Conservation (phyloP, 2,329 filamentous ascomycete species). For the Neurospora crassa region DNA sequence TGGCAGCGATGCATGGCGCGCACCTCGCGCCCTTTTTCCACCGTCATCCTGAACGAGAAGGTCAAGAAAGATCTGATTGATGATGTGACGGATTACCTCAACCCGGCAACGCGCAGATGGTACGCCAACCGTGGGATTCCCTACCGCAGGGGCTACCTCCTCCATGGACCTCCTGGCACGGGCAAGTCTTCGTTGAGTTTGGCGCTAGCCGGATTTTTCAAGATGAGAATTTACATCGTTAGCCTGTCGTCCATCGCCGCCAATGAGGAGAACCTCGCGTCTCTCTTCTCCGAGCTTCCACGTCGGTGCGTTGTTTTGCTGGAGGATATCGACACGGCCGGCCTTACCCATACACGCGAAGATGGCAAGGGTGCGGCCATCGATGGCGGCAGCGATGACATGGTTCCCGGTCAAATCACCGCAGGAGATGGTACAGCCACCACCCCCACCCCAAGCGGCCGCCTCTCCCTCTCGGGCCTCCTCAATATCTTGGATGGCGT, state of each 20-base stretch:
- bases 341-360: slow-evolving; percentile 52
- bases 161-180: slow-evolving; percentile 72
- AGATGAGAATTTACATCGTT: slow-evolving; percentile 63
- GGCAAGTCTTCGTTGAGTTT: slow-evolving; percentile 68
- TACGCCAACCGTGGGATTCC: slow-evolving; percentile 78
- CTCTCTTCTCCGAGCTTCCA: slow-evolving; percentile 58
- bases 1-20: slow-evolving; percentile 57
- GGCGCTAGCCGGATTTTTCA: slow-evolving; percentile 60
- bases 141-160: slow-evolving; percentile 73
- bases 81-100: slow-evolving; percentile 54
- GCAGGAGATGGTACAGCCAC: slow-evolving; percentile 21
- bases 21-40: slow-evolving; percentile 51
- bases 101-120: slow-evolving; percentile 59
- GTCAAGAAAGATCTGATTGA: slow-evolving; percentile 50
- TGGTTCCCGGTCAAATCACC: slow-evolving; percentile 25
- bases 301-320: slow-evolving; percentile 63
- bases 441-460: slow-evolving; percentile 15
- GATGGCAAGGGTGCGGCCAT: slow-evolving; percentile 13
- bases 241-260: slow-evolving; percentile 53
- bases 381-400: slow-evolving; percentile 15
- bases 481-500: slow-evolving; percentile 75
- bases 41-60: slow-evolving; percentile 53
- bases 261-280: slow-evolving; percentile 55
- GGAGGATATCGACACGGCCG: slow-evolving; percentile 68
- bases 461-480: slow-evolving; percentile 63